Evolutionary conservation across 805 yeast genomes (phyloP).

Genomic region (Kregervanrija fluxuum): DNA sequence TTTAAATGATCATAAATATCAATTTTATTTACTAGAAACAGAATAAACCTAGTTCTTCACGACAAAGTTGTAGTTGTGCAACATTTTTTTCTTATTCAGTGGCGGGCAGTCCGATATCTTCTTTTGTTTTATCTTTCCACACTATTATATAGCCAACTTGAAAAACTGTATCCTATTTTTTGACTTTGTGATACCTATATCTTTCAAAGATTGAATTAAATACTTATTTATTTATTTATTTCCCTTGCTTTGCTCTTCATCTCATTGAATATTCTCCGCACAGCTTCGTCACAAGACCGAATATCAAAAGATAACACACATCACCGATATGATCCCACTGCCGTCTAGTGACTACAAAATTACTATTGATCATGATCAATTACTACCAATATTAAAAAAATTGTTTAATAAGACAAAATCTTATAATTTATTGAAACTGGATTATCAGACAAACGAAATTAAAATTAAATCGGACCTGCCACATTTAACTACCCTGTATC

Average conservation of each 20-base stretch:
- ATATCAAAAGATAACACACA: no score
- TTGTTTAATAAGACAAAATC: conserved; percentile 5
- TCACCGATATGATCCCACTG: conserved; percentile 1
- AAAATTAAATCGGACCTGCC: conserved; percentile 3
- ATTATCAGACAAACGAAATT: conserved; percentile 2
- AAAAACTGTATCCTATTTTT: no score
- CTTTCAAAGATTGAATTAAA: neutral
- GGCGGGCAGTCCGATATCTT: no score
- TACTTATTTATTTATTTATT: neutral
- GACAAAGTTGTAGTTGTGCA: no score
- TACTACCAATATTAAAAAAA: conserved; percentile 3
- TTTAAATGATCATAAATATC: no score
- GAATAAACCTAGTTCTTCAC: no score
- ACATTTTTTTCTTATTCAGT: no score
- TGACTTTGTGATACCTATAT: no score
- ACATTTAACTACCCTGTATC: conserved; percentile 16
- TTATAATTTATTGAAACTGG: conserved; percentile 6
- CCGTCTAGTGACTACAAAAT: neutral
- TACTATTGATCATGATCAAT: neutral
- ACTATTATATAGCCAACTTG: no score
- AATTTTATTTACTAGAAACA: no score
- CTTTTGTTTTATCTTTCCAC: no score
- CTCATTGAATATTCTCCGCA: neutral
- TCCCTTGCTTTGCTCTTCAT: neutral
- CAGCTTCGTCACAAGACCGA: no score